Evolutionary conservation across 1,284 basidiomycete genomes (phyloP).

Genomic region (Heimioporus retisporus): DNA sequence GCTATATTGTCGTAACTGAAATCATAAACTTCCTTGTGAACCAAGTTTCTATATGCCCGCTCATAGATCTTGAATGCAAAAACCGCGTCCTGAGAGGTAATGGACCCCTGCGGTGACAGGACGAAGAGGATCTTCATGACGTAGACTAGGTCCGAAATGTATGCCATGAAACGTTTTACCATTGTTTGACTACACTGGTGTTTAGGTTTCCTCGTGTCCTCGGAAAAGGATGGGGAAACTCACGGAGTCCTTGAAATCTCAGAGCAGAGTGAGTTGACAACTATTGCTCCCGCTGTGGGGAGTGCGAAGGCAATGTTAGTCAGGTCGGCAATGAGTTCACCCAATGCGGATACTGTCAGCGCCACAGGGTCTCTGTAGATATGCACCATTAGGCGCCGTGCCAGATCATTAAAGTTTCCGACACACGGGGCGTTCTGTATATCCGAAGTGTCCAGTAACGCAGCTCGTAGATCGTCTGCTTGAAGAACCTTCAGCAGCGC

Average conservation of each 20-base stretch:
- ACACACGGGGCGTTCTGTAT: neutral
- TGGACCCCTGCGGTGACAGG: neutral
- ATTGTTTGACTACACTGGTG: neutral
- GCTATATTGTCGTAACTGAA: neutral
- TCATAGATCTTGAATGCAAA: neutral
- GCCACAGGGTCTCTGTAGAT: neutral
- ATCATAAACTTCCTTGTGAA: conserved; percentile 3
- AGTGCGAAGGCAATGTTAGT: neutral
- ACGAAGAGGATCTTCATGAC: conserved; percentile 10
- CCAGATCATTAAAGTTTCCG: neutral
- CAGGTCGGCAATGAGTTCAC: neutral
- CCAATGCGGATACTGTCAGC: neutral
- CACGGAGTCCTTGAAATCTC: conserved; percentile 4
- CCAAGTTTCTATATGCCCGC: neutral
- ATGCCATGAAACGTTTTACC: conserved; percentile 8
- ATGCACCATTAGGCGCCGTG: neutral
- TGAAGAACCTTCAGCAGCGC: conserved; percentile 1
- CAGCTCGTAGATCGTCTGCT: neutral
- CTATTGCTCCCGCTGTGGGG: neutral
- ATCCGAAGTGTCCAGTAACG: conserved; percentile 1
- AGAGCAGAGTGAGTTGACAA: neutral
- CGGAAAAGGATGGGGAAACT: neutral
- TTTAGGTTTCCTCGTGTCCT: neutral
- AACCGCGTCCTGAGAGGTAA: conserved; percentile 1
- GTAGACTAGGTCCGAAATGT: conserved; percentile 2